Conservation (phyloP, 495 filamentous ascomycete species). For the Penicillium pulvis region DNA sequence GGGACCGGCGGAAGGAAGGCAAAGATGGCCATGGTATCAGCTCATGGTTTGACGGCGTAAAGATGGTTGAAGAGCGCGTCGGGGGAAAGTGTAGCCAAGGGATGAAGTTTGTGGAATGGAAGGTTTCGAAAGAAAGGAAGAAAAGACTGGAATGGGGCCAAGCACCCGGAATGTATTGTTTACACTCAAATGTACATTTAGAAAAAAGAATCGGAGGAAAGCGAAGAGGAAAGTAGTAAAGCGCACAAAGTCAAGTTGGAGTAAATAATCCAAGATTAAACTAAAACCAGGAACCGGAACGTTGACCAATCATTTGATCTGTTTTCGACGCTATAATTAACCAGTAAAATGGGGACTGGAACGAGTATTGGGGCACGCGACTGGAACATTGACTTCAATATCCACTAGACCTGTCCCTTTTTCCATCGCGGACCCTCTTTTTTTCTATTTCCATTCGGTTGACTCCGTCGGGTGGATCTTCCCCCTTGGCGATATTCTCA, state of each 20-base stretch:
- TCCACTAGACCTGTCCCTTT: background rate
- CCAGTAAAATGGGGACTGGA: conserved; percentile 1
- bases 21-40: conserved; percentile 28
- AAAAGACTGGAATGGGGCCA: conserved; percentile 18
- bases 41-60: conserved; percentile 16
- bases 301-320: background rate
- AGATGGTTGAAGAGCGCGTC: background rate
- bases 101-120: conserved; percentile 9
- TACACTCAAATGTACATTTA: background rate
- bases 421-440: background rate
- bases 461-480: background rate
- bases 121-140: conserved; percentile 3
- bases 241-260: background rate
- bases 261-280: background rate
- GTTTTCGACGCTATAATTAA: background rate
- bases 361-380: conserved; percentile 9
- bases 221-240: background rate
- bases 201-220: background rate
- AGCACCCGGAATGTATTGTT: conserved; percentile 14
- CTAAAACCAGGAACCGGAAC: background rate
- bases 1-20: conserved; percentile 29
- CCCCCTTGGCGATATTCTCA: background rate
- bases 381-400: background rate
- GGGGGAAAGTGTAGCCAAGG: background rate
- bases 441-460: background rate